Evolutionary conservation across 192 early-diverging fungal genomes (phyloP).

Genomic region (Umbelopsis isabellina): DNA sequence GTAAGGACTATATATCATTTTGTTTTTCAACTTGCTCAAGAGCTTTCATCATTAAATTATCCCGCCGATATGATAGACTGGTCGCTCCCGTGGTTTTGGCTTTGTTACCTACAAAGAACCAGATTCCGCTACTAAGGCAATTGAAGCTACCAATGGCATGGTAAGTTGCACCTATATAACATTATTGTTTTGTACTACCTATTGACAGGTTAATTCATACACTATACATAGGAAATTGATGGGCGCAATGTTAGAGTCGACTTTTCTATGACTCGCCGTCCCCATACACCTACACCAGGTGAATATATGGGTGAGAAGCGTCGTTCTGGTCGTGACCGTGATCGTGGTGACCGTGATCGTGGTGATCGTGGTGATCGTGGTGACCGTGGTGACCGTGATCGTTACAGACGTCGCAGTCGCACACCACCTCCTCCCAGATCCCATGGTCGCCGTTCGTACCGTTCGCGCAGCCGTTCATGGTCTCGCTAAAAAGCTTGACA

Average conservation of each 20-base stretch:
- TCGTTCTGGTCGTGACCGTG: constrained; percentile 23
- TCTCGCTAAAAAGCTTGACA: constrained; percentile 31
- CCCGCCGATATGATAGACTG: constrained; percentile 39
- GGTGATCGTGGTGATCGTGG: constrained; percentile 24
- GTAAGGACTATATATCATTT: constrained; percentile 31
- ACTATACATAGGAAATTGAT: constrained; percentile 56
- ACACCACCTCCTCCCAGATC: constrained; percentile 37
- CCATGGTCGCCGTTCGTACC: constrained; percentile 35
- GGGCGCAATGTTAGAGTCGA: constrained; percentile 62
- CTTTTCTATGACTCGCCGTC: constrained; percentile 61
- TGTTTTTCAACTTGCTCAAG: neutral
- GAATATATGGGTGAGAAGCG: constrained; percentile 69
- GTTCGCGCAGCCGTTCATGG: constrained; percentile 41
- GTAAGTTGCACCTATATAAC: constrained; percentile 35
- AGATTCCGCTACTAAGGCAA: constrained; percentile 57
- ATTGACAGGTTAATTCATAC: neutral
- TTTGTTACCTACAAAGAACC: constrained; percentile 61
- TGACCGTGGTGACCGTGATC: constrained; percentile 22
- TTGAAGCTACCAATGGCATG: constrained; percentile 61
- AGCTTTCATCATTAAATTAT: neutral
- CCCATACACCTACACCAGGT: constrained; percentile 74
- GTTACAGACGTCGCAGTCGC: constrained; percentile 41
- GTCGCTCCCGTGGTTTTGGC: constrained; percentile 70
- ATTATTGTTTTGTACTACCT: neutral
- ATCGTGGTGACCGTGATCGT: constrained; percentile 43